Evolutionary conservation across 768 basidiomycete genomes (phyloP).

Genomic region (Mycena olivaceomarginata): DNA sequence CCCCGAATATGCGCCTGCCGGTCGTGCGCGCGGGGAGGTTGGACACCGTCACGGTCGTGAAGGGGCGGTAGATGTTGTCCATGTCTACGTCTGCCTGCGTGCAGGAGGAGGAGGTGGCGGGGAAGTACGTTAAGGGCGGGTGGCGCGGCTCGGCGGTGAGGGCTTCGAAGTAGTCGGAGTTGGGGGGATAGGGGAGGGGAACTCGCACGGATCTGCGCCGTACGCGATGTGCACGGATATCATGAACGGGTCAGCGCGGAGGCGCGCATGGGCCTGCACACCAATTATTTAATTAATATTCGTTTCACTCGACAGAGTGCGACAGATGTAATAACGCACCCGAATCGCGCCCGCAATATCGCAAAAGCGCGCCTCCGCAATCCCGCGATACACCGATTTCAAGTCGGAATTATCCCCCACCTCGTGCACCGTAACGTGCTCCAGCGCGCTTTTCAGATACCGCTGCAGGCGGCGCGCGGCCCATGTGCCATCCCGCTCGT

Average conservation of each 20-base stretch:
- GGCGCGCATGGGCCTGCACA: neutral
- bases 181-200: neutral
- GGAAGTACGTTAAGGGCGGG: neutral
- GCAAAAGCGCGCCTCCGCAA: neutral
- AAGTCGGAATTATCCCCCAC: too few relatives aligned
- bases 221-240: constrained; percentile 13
- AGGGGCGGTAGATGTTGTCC: neutral
- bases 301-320: too few relatives aligned
- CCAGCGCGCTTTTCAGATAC: neutral
- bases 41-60: neutral
- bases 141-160: neutral
- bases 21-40: neutral
- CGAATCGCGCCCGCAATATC: constrained; percentile 2
- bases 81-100: too few relatives aligned
- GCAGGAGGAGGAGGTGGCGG: neutral
- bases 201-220: constrained; percentile 14
- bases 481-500: neutral
- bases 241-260: constrained; percentile 21
- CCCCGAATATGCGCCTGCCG: constrained; percentile 3
- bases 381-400: neutral
- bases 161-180: too few relatives aligned
- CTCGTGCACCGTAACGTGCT: neutral
- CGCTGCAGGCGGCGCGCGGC: neutral
- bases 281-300: too few relatives aligned
- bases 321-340: neutral